Base-by-base conservation (phyloP, 805 yeast genomes). In the Debaryomyces prosopidis region DNA sequence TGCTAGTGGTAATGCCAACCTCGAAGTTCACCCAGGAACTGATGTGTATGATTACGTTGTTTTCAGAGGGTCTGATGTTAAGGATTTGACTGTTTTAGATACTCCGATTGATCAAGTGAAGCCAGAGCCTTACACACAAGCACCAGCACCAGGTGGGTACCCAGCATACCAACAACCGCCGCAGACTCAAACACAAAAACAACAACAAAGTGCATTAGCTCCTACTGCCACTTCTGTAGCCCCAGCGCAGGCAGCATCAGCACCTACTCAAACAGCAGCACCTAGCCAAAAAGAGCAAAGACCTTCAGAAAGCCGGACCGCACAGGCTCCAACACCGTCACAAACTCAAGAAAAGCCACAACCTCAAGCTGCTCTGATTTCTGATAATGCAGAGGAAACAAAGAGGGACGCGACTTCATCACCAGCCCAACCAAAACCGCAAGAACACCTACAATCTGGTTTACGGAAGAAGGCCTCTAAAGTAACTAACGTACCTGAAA, bases 31-130 rank as follows among this genome's bases (percentile, higher is more conserved):
- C 45, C 85, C 95, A 5, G 84, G 88, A 15, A 76, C 74, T 31
- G 82, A 76, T 36, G 76, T 85, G 12, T 88, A 81, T 66, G 91
- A 87, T 20, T 80, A 79, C 46, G 89, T 94, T 42, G 87, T 86
- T 44, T 87, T 94, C 64, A 81, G 91, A 55, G 99, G 99, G 32
- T 81, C 87, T 19, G 97, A 92, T 57, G 97, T 94, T 17, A 87
- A 88, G 68, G 96, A 87, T 59, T 76, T 94, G 65, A 82, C 82
- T 53, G 94, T 94, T 44, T 75, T 92, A 58, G 97, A 90, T 50
- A 75, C 75, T 31, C 82, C 84, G 3, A 69, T 84, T 47, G 84
- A 82, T 35, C 80, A 80, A 47, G 87, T 85, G 26, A 74, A 76
- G 52, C 85, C 89, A 0, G 79, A 66, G 35, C 68, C 73, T 9